Conservation (phyloP, 2,329 filamentous ascomycete genomes). For the Leptographium wingfieldii region DNA sequence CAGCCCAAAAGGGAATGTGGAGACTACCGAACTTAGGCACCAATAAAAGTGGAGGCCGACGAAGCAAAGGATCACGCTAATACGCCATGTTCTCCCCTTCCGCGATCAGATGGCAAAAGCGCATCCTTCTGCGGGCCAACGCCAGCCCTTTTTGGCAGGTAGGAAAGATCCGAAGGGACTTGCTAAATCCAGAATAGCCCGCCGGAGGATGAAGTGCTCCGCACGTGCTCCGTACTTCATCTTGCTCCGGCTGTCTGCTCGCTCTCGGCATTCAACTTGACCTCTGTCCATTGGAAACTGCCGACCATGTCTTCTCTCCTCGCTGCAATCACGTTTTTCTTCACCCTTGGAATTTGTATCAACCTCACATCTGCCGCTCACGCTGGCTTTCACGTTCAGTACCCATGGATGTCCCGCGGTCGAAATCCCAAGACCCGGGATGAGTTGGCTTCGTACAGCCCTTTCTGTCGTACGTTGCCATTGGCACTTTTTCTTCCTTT, state of each 20-base stretch:
- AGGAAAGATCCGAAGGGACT: too few relatives aligned
- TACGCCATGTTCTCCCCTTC: too few relatives aligned
- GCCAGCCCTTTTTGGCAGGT: too few relatives aligned
- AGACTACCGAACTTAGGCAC: too few relatives aligned
- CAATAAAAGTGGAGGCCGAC: too few relatives aligned
- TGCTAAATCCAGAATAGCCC: too few relatives aligned
- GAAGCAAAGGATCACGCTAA: too few relatives aligned
- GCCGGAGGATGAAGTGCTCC: too few relatives aligned
- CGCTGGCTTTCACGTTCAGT: slow-evolving; percentile 1
- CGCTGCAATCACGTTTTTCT: neutral
- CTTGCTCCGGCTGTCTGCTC: neutral
- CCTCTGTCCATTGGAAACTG: neutral
- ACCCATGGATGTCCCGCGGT: slow-evolving; percentile 1
- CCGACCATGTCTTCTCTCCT: neutral
- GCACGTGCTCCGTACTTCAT: neutral
- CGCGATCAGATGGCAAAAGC: too few relatives aligned
- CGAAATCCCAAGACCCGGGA: neutral
- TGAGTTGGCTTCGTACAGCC: neutral
- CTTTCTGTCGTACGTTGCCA: neutral
- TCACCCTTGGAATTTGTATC: neutral
- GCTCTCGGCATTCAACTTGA: neutral
- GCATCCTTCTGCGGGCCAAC: too few relatives aligned
- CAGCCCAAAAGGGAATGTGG: too few relatives aligned
- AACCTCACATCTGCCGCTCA: neutral
- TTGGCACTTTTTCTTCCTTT: neutral